These are phyloP conservation scores for Phylloporus rhodoxanthus DNA, from an alignment of 768 basidiomycete genomes.

Conservation along the genomic window DNA sequence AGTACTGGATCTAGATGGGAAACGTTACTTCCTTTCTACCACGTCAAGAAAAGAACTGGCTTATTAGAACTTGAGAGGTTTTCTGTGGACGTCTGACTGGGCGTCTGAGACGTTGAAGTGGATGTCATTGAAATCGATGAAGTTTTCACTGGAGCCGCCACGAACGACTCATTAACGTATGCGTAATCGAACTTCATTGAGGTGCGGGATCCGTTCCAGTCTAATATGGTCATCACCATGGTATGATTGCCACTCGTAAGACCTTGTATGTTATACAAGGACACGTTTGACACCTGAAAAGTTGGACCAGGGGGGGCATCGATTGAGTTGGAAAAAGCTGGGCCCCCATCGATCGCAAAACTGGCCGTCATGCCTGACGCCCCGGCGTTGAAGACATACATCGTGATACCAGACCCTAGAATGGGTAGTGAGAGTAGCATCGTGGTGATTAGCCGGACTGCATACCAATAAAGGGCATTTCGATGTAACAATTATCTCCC, in stretches of 20 bases:
- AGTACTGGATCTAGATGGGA: slow-evolving; percentile 7
- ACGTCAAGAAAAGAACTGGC: slow-evolving; percentile 4
- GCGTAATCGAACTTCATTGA: slow-evolving; percentile 28
- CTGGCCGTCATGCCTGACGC: slow-evolving; percentile 17
- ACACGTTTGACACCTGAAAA: slow-evolving; percentile 20
- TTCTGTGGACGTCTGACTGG: background rate
- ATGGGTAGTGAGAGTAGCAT: background rate
- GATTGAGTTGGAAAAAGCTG: slow-evolving; percentile 2
- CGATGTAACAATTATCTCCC: slow-evolving; percentile 11
- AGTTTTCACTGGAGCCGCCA: slow-evolving; percentile 4
- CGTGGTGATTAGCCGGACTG: background rate
- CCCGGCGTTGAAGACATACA: slow-evolving; percentile 24
- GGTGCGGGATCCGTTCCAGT: slow-evolving; percentile 14
- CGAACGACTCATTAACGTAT: slow-evolving; percentile 18
- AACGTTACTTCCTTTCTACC: slow-evolving; percentile 4
- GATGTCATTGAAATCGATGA: background rate
- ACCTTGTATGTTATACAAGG: slow-evolving; percentile 15
- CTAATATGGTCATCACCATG: slow-evolving; percentile 18
- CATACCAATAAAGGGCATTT: slow-evolving; percentile 21
- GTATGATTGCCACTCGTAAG: slow-evolving; percentile 15
- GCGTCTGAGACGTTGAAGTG: background rate
- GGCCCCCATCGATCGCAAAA: slow-evolving; percentile 16
- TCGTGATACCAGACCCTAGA: slow-evolving; percentile 23
- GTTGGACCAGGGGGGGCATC: slow-evolving; percentile 5
- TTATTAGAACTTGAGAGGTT: background rate